Evolutionary conservation across 1,284 basidiomycete genomes (phyloP), one percentile per base, ranked within the genome.

Genomic region (Cystobasidiaceae sp.): DNA sequence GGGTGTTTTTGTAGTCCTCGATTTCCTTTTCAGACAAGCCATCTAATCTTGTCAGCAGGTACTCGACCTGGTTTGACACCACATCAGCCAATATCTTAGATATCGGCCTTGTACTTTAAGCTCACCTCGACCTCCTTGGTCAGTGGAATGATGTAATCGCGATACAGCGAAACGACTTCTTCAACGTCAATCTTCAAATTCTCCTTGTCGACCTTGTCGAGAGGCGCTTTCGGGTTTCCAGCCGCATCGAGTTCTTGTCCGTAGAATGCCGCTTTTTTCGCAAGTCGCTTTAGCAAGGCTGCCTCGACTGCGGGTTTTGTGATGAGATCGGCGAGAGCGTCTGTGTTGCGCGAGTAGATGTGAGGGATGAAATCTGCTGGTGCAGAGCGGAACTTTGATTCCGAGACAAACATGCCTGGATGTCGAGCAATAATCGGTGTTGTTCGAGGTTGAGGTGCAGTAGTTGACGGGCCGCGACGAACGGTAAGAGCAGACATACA

Each of bases 61-160:
- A 97, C 60, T 96, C 90, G 45, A 97, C 90, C 92, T 96, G 74
- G 19, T 43, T 28, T 33, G 33, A 0, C 4, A 39, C 34, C 15
- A 51, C 39, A 6, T 15, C 9, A 7, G 43, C 23, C 21, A 25
- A 23, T 23, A 62, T 17, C 19, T 33, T 28, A 19, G 9, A 15
- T 21, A n/a, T 19, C 45, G 19, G 19, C 1, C 27, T 63, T 19
- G 8, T 21, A 49, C 44, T 8, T 8, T 46, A 6, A 49, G 75
- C 87, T 64, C 74, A 94, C 94, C 87, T 99, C 96, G 54, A 99
- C 92, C 74, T 94, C 91, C 78, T 94, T 97, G 4, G 96, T 99
- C 70, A 98, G 77, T 4, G 96, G 96, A 66, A 99, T 98, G 70
- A 99, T 92, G 75, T 88, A 93, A 72, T 87, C 88, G 75, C 93